Percentiles rank a stretch among this genome's conserved stretches.
These are phyloP conservation scores for Anisodus tanguticus DNA, from an alignment of 257 asterid species.

Conservation along the genomic window DNA sequence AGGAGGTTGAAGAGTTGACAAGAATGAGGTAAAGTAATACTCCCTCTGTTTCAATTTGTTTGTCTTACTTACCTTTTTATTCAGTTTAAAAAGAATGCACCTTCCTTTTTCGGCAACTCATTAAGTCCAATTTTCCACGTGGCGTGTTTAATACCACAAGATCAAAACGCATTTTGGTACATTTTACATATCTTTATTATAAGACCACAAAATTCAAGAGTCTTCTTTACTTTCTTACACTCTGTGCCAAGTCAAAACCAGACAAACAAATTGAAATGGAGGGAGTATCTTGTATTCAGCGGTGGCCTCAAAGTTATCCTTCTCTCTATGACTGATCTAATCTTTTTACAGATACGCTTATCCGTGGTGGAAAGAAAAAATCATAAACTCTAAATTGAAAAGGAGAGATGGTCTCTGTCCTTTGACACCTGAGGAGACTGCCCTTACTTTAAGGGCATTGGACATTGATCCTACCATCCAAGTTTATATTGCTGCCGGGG, in stretches of 20 bases:
- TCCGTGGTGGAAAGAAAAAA: constrained; percentile 46
- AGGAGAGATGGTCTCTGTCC: constrained; percentile 45
- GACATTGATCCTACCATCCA: constrained; percentile 38
- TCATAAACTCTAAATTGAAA: constrained; percentile 38
- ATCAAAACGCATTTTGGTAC: no score
- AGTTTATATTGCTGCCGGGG: constrained; percentile 45
- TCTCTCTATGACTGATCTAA: neutral
- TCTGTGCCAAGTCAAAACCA: no score
- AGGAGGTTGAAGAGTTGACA: constrained; percentile 41
- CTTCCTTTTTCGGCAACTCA: no score
- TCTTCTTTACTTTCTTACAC: no score
- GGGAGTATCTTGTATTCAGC: neutral
- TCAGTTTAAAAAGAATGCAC: no score
- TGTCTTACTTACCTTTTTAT: no score
- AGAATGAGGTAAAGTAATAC: constrained; percentile 37
- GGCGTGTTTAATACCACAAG: no score
- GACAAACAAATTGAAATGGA: no score
- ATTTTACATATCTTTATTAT: no score
- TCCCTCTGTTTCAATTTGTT: no score
- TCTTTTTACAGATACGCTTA: constrained; percentile 34
- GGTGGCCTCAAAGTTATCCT: neutral
- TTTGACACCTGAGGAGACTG: constrained; percentile 48
- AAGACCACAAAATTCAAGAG: no score
- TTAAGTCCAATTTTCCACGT: no score
- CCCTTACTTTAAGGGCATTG: constrained; percentile 38